These are phyloP conservation scores for Violaceomyces palustris DNA, from an alignment of 1,284 basidiomycete genomes.

Conservation along the genomic window DNA sequence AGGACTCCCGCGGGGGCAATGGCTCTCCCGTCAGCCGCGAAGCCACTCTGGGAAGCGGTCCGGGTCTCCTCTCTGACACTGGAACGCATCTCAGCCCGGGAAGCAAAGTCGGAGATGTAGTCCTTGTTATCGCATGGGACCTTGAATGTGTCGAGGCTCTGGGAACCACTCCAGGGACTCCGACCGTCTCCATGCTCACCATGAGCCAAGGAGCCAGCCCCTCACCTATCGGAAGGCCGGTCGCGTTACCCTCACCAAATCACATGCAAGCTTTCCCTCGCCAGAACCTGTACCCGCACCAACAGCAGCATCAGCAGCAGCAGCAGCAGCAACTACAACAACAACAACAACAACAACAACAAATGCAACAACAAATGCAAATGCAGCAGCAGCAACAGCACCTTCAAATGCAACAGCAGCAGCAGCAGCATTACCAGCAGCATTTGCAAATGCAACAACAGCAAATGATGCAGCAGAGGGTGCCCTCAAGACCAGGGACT, in stretches of 20 bases:
- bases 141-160: constrained; percentile 50
- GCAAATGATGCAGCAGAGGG: not conserved
- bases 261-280: constrained; percentile 6
- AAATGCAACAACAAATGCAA: not conserved
- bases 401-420: constrained; percentile 4
- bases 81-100: constrained; percentile 39
- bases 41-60: constrained; percentile 1
- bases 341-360: constrained; percentile 4
- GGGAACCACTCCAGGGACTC: constrained; percentile 34
- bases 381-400: constrained; percentile 13
- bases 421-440: too few species aligned
- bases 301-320: not conserved
- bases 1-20: constrained; percentile 4
- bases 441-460: not conserved
- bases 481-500: too few species aligned
- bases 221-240: constrained; percentile 8
- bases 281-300: constrained; percentile 1
- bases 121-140: constrained; percentile 54
- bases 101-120: constrained; percentile 51
- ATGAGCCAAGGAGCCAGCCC: constrained; percentile 19
- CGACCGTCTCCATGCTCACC: constrained; percentile 41
- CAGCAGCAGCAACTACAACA: constrained; percentile 8
- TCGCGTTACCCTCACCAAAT: constrained; percentile 18
- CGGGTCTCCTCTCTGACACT: constrained; percentile 9
- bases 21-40: constrained; percentile 1